Percentiles rank a stretch among this genome's conserved stretches.
These are phyloP conservation scores for Gremmenia infestans DNA, from an alignment of 2,329 filamentous ascomycete species.

Conservation along the genomic window DNA sequence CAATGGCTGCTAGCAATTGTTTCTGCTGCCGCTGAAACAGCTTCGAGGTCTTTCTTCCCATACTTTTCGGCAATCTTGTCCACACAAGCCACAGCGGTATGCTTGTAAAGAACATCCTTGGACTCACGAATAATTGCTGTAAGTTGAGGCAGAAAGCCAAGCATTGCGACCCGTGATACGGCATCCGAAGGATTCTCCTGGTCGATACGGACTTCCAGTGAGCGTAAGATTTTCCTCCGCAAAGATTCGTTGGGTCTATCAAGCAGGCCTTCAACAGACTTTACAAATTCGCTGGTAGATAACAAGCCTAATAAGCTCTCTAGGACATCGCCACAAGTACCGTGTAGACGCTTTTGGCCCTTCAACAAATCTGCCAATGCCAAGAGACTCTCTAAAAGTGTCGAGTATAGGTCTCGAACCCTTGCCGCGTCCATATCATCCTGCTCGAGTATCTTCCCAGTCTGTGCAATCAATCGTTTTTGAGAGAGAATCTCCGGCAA, in stretches of 20 bases:
- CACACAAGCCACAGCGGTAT: constrained; percentile 81
- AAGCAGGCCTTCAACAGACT: constrained; percentile 77
- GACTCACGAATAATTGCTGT: constrained; percentile 71
- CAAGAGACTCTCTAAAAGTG: constrained; percentile 61
- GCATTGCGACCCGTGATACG: constrained; percentile 62
- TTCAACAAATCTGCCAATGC: constrained; percentile 61
- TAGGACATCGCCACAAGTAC: constrained; percentile 63
- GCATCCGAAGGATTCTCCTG: constrained; percentile 65
- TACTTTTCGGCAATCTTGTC: constrained; percentile 94
- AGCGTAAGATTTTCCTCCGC: constrained; percentile 72
- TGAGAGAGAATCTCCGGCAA: constrained; percentile 55
- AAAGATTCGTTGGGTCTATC: constrained; percentile 69
- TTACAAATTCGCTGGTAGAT: constrained; percentile 83
- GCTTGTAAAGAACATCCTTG: constrained; percentile 69
- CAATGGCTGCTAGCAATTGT: constrained; percentile 73
- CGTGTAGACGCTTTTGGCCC: constrained; percentile 49
- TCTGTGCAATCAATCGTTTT: constrained; percentile 51
- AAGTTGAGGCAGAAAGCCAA: constrained; percentile 75
- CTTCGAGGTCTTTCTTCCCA: constrained; percentile 81
- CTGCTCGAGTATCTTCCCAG: constrained; percentile 50
- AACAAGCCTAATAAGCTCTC: constrained; percentile 78
- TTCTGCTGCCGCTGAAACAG: constrained; percentile 68
- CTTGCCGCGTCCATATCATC: constrained; percentile 64
- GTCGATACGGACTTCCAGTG: constrained; percentile 75
- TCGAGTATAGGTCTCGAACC: constrained; percentile 63